phyloP scores from a whole-genome alignment of 768 basidiomycete species.

The Lepiota venenata region DNA sequence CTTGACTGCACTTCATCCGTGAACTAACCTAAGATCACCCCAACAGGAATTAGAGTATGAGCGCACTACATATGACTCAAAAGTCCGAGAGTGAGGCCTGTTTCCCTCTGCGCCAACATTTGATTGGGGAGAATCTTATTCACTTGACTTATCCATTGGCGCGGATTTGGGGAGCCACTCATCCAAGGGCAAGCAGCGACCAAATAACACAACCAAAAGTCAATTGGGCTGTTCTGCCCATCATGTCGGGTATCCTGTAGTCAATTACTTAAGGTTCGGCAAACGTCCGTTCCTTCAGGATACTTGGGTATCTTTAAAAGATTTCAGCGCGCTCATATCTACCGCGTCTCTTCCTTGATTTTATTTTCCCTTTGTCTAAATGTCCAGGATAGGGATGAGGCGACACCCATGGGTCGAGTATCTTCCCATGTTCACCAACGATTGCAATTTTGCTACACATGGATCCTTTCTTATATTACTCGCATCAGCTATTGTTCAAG shows the following conservation, averaged over 20 bases:
- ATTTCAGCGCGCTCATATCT: too few relatives aligned
- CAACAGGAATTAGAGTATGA: constrained; percentile 55
- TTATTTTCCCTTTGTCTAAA: too few relatives aligned
- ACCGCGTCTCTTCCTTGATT: too few relatives aligned
- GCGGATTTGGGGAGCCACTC: background rate
- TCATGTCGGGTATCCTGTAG: background rate
- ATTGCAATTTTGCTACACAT: background rate
- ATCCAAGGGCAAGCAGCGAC: constrained; percentile 19
- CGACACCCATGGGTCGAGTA: background rate
- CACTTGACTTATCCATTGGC: background rate
- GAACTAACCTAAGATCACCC: constrained; percentile 8
- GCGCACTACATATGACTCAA: constrained; percentile 40
- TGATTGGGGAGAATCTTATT: background rate
- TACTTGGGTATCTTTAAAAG: background rate
- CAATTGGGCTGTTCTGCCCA: background rate
- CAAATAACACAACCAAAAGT: background rate
- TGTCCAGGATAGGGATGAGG: too few relatives aligned
- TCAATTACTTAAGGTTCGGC: too few relatives aligned
- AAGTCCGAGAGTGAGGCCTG: constrained; percentile 61
- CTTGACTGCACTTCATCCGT: constrained; percentile 4
- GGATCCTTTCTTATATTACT: too few relatives aligned
- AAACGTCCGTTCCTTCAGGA: too few relatives aligned
- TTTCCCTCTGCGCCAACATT: constrained; percentile 9
- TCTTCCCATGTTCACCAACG: background rate
- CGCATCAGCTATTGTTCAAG: too few relatives aligned